Evolutionary conservation across 2,329 filamentous ascomycete genomes (phyloP).

Genomic region (Aspergillus aculeatinus): DNA sequence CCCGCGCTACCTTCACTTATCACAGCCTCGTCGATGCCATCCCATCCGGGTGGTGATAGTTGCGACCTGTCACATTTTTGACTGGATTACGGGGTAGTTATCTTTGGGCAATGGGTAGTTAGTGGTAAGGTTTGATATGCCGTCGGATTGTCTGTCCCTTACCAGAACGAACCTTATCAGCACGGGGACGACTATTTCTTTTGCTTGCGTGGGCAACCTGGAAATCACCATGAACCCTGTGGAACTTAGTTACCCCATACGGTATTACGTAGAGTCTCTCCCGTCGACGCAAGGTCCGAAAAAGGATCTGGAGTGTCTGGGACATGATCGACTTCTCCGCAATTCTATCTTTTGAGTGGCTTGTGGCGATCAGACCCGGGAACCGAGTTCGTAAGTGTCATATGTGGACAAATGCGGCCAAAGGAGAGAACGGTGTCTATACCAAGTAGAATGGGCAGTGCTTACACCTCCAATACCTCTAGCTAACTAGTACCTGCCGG

Average conservation of each 20-base stretch:
- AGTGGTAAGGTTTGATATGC: not conserved
- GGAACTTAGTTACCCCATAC: not conserved
- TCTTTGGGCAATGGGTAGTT: not conserved
- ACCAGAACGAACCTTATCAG: constrained; percentile 10
- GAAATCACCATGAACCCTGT: not conserved
- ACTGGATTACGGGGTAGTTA: not conserved
- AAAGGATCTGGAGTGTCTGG: not conserved
- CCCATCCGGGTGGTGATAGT: not conserved
- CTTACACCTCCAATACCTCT: too few relatives aligned
- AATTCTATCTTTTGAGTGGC: not conserved
- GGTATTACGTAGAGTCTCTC: not conserved
- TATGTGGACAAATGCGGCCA: not conserved
- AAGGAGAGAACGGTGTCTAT: not conserved
- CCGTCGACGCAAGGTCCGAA: not conserved
- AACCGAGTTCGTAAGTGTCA: constrained; percentile 8
- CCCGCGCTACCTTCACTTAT: not conserved
- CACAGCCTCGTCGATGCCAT: not conserved
- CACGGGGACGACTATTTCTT: not conserved
- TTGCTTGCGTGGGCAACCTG: not conserved
- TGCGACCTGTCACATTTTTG: not conserved
- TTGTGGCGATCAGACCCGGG: constrained; percentile 12
- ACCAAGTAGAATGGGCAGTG: too few relatives aligned
- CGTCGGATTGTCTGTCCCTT: not conserved
- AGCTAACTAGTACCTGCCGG: too few relatives aligned
- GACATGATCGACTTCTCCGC: not conserved